Conservation (phyloP, 345 rosid species). For the Lepidium didymum region DNA sequence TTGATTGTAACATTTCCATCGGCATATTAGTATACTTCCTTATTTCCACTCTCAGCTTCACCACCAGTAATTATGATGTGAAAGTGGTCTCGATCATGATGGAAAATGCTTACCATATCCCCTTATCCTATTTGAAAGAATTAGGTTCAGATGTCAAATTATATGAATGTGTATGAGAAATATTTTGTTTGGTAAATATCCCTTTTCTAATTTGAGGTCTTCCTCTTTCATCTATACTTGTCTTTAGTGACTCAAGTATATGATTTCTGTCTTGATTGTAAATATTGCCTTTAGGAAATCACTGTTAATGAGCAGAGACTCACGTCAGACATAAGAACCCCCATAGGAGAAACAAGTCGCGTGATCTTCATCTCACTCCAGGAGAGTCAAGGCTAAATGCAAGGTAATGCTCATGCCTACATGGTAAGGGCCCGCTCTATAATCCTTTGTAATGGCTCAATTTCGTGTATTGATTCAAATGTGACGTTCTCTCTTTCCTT, state of each 20-base stretch:
- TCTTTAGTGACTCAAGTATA: not conserved
- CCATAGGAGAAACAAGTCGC: not conserved
- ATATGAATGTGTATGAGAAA: slow-evolving; percentile 9
- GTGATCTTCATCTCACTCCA: not conserved
- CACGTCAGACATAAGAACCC: not conserved
- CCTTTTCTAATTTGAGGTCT: not conserved
- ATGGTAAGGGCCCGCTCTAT: not conserved
- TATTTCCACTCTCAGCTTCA: not conserved
- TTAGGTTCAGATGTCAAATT: not conserved
- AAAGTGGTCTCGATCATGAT: not conserved
- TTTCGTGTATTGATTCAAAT: not conserved
- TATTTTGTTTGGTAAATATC: not conserved
- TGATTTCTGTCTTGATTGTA: not conserved
- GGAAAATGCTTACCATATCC: not conserved
- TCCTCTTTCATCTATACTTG: not conserved
- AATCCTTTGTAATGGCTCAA: not conserved
- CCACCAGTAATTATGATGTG: not conserved
- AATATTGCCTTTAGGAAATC: not conserved
- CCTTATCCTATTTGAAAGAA: not conserved
- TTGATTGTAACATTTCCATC: slow-evolving; percentile 7
- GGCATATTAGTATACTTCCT: not conserved
- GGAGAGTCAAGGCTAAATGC: not conserved
- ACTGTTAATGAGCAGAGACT: not conserved
- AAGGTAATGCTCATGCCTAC: not conserved
- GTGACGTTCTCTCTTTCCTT: not conserved